phyloP scores from a whole-genome alignment of 805 yeast genomes.

The Isabelozyma heimii region DNA sequence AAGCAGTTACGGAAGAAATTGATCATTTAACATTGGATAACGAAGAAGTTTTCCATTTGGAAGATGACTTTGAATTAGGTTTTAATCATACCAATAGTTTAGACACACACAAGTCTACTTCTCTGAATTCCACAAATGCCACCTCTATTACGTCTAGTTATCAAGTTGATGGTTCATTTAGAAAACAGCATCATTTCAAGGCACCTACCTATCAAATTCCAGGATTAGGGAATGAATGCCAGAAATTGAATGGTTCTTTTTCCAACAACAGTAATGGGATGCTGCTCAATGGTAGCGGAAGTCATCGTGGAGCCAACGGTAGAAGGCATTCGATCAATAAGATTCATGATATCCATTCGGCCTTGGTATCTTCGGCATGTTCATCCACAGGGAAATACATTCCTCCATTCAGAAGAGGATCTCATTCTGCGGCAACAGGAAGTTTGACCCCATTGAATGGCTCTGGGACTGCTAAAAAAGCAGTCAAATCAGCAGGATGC shows the following conservation, averaged over 20 bases:
- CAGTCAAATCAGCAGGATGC: neutral
- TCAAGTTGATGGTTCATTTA: conserved; percentile 6
- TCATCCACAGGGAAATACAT: conserved; percentile 54
- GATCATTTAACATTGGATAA: conserved; percentile 29
- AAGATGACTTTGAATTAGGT: conserved; percentile 32
- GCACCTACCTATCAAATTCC: conserved; percentile 8
- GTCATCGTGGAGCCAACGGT: conserved; percentile 1
- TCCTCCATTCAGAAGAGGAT: conserved; percentile 69
- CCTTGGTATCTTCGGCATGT: conserved; percentile 8
- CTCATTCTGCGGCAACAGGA: conserved; percentile 18
- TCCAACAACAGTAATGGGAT: neutral
- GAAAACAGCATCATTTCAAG: conserved; percentile 12
- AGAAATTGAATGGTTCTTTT: neutral
- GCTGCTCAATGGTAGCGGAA: neutral
- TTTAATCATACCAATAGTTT: neutral
- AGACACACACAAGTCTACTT: neutral
- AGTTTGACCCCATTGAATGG: neutral
- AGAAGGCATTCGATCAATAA: conserved; percentile 10
- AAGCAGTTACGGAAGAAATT: conserved; percentile 34
- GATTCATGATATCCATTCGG: conserved; percentile 4
- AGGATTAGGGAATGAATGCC: neutral
- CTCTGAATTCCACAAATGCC: conserved; percentile 3
- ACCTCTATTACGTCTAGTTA: neutral
- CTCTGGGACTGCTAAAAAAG: neutral
- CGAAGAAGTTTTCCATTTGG: conserved; percentile 42